A percentile compares a stretch with the other conserved stretches of the same genome.
Evolutionary conservation across 352 stramenopile genomes (phyloP).

Genomic region (Hyaloperonospora arabidopsidis): DNA sequence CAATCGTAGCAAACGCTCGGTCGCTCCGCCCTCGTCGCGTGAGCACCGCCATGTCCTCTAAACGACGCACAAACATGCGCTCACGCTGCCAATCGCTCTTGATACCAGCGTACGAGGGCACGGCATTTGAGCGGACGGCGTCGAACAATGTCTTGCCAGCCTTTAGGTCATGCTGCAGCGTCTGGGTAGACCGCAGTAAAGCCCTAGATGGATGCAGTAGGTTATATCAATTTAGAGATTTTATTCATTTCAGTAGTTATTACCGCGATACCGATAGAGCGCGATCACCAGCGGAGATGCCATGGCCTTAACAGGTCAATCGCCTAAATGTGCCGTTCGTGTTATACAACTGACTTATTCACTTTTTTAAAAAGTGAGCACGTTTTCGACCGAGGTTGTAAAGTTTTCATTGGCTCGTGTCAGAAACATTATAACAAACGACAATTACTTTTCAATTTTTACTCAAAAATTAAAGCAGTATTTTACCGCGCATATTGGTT

Average conservation of each 20-base stretch:
- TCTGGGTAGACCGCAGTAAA: conserved; percentile 44
- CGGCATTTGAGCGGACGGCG: conserved; percentile 54
- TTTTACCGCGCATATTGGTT: too few relatives aligned
- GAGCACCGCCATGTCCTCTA: conserved; percentile 44
- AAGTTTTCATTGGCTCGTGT: too few relatives aligned
- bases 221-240: conserved; percentile 10
- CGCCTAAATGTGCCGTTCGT: too few relatives aligned
- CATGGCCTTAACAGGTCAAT: conserved; percentile 6
- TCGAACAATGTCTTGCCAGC: conserved; percentile 46
- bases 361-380: too few relatives aligned
- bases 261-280: conserved; percentile 22
- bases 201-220: conserved; percentile 22
- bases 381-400: too few relatives aligned
- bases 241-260: neutral
- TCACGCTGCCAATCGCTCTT: conserved; percentile 73
- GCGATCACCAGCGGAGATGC: conserved; percentile 22
- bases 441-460: too few relatives aligned
- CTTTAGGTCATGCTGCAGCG: conserved; percentile 46
- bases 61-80: conserved; percentile 42
- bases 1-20: conserved; percentile 31
- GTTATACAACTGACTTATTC: too few relatives aligned
- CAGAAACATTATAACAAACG: too few relatives aligned
- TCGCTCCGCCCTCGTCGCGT: conserved; percentile 20
- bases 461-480: too few relatives aligned
- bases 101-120: conserved; percentile 55